These are phyloP conservation scores for Termitomyces sp. DNA, from an alignment of 768 basidiomycete species.

Conservation along the genomic window DNA sequence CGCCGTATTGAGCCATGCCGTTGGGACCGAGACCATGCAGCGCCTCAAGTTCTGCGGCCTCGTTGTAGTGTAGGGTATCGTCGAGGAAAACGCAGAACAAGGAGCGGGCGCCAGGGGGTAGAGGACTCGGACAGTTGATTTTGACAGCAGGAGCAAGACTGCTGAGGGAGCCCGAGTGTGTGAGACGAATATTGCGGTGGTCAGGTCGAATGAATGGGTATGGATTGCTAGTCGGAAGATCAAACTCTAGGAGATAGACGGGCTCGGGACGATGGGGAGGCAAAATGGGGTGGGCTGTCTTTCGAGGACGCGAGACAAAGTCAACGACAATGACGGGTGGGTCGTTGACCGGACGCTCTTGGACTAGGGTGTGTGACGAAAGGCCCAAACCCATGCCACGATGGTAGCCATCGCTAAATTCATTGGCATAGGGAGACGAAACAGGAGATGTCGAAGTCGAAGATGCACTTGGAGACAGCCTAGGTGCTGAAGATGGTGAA, in stretches of 20 bases:
- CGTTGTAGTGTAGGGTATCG: constrained; percentile 19
- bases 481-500: constrained; percentile 7
- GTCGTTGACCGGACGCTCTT: neutral
- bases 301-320: constrained; percentile 7
- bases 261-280: constrained; percentile 4
- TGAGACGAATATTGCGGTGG: constrained; percentile 12
- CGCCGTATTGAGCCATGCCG: constrained; percentile 11
- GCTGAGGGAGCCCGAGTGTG: constrained; percentile 11
- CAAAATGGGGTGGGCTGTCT: neutral
- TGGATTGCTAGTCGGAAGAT: constrained; percentile 1
- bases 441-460: constrained; percentile 11
- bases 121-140: constrained; percentile 13
- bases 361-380: neutral
- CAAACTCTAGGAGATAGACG: constrained; percentile 7
- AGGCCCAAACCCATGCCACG: neutral
- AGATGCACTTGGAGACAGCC: constrained; percentile 4
- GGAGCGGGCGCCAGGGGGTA: constrained; percentile 17
- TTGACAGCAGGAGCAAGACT: constrained; percentile 18
- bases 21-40: constrained; percentile 2
- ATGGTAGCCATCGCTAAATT: constrained; percentile 7
- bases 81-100: constrained; percentile 22
- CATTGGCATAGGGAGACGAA: constrained; percentile 9
- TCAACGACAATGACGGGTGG: constrained; percentile 10
- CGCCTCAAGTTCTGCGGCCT: constrained; percentile 17
- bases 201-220: constrained; percentile 6